Evolutionary conservation across 73 alveolate genomes (phyloP).

Genomic region (Paramecium primaurelia): DNA sequence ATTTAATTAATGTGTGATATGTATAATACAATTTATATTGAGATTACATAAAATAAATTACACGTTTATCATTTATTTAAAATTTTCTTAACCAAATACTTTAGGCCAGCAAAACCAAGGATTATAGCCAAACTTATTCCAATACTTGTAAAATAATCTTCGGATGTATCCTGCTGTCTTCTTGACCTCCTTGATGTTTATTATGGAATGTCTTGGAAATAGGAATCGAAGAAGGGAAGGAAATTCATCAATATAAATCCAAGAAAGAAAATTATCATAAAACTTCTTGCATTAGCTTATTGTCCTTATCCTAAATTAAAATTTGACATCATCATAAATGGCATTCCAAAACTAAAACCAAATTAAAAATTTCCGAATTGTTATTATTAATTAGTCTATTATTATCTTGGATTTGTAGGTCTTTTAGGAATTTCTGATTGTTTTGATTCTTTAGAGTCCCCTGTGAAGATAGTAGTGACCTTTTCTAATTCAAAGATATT

Average conservation of each 20-base stretch:
- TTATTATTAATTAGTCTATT: background rate
- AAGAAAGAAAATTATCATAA: background rate
- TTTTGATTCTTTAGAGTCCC: background rate
- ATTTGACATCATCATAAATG: slow-evolving; percentile 4
- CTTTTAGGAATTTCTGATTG: background rate
- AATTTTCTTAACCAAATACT: background rate
- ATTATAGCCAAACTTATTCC: background rate
- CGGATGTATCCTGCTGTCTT: background rate
- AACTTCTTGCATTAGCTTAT: background rate
- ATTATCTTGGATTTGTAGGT: background rate
- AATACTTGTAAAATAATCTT: background rate
- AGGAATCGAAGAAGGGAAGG: background rate
- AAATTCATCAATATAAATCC: background rate
- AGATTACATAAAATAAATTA: background rate
- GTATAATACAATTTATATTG: background rate
- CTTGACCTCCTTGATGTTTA: background rate
- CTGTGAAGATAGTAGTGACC: background rate
- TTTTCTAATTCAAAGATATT: background rate
- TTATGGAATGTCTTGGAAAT: background rate
- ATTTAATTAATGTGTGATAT: background rate
- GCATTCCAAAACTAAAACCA: background rate
- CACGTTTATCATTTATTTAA: background rate
- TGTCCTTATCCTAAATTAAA: background rate
- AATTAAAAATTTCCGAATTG: background rate
- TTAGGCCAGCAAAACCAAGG: background rate